Evolutionary conservation across 192 early-diverging fungal species (phyloP).

Genomic region (Rhizophagus prolifer): DNA sequence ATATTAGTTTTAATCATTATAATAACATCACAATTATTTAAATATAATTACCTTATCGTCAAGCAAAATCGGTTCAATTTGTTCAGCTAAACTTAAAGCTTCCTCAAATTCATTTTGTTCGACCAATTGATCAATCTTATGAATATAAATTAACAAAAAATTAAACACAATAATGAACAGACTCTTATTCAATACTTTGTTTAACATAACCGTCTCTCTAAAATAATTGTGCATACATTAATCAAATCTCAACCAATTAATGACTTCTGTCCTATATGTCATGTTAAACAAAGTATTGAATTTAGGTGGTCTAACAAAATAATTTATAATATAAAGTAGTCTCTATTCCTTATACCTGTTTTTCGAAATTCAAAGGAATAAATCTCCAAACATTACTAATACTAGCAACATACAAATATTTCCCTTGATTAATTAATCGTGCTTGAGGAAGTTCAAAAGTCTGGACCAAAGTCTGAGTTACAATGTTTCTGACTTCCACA

Average conservation of each 20-base stretch:
- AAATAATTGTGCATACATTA: too few species aligned
- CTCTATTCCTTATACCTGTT: slow-evolving; percentile 39
- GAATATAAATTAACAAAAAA: slow-evolving; percentile 32
- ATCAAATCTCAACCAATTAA: too few species aligned
- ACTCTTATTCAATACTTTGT: too few species aligned
- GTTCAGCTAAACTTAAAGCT: slow-evolving; percentile 71
- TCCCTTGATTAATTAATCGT: slow-evolving; percentile 67
- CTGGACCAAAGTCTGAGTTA: slow-evolving; percentile 81
- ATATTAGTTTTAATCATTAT: not conserved
- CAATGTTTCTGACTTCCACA: slow-evolving; percentile 87
- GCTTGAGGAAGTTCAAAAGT: slow-evolving; percentile 67
- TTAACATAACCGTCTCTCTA: too few species aligned
- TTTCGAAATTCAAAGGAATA: slow-evolving; percentile 57
- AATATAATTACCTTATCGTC: slow-evolving; percentile 54
- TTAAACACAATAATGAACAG: too few species aligned
- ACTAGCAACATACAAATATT: slow-evolving; percentile 71
- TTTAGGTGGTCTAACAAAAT: too few species aligned
- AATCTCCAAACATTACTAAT: slow-evolving; percentile 71
- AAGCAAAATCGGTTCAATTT: slow-evolving; percentile 70
- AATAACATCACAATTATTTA: not conserved
- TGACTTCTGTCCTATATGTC: too few species aligned
- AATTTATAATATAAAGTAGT: not conserved
- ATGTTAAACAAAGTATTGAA: too few species aligned
- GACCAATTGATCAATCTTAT: slow-evolving; percentile 72
- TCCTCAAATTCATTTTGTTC: slow-evolving; percentile 69